Base-by-base conservation (phyloP, 768 basidiomycete species). In the Xerocomellus amylosporus region DNA sequence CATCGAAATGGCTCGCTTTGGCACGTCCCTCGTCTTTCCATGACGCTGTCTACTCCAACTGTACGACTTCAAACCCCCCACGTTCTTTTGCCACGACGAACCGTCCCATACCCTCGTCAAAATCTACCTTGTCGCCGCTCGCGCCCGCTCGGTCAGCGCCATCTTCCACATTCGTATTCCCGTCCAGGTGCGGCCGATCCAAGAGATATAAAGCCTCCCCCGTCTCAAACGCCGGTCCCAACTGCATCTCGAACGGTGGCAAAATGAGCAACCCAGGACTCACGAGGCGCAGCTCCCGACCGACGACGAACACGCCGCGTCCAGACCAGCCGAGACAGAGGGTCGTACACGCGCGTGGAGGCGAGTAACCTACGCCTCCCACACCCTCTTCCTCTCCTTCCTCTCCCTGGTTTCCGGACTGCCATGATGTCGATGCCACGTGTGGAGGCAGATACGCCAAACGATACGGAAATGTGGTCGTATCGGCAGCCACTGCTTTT, bases 101-200 rank as follows among this genome's bases (percentile, higher is more conserved):
- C 19, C 69, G 64, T 22, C 69, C 69, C 58, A 67, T 69, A 3
- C 67, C 65, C 47, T 69, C 67, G 19, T 69, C 67, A 31, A 69
- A 69, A 40, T 69, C 67, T 42, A 71, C 60, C 45, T 43, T 59
- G 48, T 69, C 65, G 10, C 53, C 58, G 19, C 40, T 33, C 28
- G 8, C 13, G 1, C 26, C 13, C 26, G 26, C 44, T 51, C 47
- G 28, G 10, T 40, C 39, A 8, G 5, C 33, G 24, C 22, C 43
- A 37, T 28, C 51, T 20, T 49, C 22, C 33, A 36, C 45, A 9
- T 24, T 4, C 26, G 9, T 14, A 5, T 36, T 24, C 42, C 19
- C 34, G 5, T 31, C 28, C 36, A 15, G 5, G 20, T 38, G 7
- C 22, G 40, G 15, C 22, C 46, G 20, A 22, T 53, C 40, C 26